These are phyloP conservation scores for Adansonia rubrostipa DNA, from an alignment of 441 rosid species.

Conservation along the genomic window DNA sequence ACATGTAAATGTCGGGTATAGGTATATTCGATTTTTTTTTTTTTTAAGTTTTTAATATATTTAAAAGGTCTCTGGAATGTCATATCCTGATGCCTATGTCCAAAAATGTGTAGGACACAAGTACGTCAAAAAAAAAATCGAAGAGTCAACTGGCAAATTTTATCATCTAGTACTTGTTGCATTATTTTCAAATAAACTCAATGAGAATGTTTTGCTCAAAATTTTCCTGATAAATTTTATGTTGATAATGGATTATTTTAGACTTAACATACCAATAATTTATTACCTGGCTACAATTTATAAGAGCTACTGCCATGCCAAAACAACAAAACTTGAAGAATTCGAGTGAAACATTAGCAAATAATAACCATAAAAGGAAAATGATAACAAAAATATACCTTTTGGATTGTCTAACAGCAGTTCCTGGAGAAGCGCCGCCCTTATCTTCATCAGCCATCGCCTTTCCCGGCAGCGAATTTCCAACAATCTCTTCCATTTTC, in stretches of 20 bases:
- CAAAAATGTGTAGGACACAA: too few relatives aligned
- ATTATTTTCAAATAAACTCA: background rate
- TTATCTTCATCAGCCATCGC: conserved; percentile 55
- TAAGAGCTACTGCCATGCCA: too few relatives aligned
- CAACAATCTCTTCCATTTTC: conserved; percentile 86
- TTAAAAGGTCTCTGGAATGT: too few relatives aligned
- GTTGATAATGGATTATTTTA: too few relatives aligned
- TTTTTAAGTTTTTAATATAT: too few relatives aligned
- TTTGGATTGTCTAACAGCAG: conserved; percentile 52
- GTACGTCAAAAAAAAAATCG: too few relatives aligned
- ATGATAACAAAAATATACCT: conserved; percentile 45
- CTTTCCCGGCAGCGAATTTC: conserved; percentile 49
- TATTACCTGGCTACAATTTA: background rate
- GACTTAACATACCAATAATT: background rate
- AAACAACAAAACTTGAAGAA: too few relatives aligned
- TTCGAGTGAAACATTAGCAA: background rate
- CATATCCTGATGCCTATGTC: too few relatives aligned
- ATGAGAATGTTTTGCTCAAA: too few relatives aligned
- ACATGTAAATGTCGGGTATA: too few relatives aligned
- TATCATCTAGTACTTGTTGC: background rate
- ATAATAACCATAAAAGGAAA: background rate
- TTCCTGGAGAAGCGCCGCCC: conserved; percentile 40
- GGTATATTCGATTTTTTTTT: too few relatives aligned
- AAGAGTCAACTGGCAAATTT: background rate
- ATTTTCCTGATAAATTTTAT: too few relatives aligned